Conservation (phyloP, 1,284 basidiomycete species). For the Taiwanofungus camphoratus region DNA sequence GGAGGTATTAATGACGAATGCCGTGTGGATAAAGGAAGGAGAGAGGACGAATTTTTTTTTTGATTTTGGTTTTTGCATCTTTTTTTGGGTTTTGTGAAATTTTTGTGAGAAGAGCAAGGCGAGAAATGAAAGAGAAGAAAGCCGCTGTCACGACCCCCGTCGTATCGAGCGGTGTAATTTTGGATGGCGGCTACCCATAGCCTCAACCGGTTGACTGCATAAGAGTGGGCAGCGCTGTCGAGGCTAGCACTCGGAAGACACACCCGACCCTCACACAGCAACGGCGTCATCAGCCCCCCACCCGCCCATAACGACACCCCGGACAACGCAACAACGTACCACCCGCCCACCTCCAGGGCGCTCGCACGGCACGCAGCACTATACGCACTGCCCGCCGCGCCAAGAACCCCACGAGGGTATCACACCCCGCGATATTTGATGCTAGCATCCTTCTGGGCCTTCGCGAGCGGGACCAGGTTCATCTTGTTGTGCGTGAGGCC, state of each 20-base stretch:
- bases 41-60: neutral
- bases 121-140: neutral
- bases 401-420: neutral
- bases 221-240: neutral
- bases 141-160: neutral
- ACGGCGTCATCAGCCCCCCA: conserved; percentile 1
- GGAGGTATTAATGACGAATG: no score
- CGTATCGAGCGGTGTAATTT: neutral
- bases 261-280: neutral
- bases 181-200: conserved; percentile 2
- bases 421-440: conserved; percentile 7
- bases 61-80: neutral
- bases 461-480: conserved; percentile 7
- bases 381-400: neutral
- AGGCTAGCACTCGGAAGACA: conserved; percentile 1
- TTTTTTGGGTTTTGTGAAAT: neutral
- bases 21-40: neutral
- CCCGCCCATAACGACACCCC: neutral
- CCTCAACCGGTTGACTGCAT: neutral
- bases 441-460: conserved; percentile 6
- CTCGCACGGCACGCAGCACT: conserved; percentile 1
- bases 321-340: neutral
- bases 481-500: conserved; percentile 12
- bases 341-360: conserved; percentile 1
- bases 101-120: no score